These are phyloP conservation scores for Suhomyces terraborum DNA, from an alignment of 1,139 yeast genomes.

Conservation along the genomic window DNA sequence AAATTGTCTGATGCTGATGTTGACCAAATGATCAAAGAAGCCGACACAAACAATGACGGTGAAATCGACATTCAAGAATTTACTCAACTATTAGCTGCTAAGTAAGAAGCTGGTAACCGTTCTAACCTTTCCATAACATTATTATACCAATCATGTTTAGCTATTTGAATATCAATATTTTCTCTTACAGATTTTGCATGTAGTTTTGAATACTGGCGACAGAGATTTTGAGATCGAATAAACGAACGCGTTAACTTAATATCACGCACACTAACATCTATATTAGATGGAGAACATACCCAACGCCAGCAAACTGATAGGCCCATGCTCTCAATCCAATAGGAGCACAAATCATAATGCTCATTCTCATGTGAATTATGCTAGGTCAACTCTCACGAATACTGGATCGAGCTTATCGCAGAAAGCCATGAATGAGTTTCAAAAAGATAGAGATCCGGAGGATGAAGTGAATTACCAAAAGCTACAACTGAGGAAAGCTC, in stretches of 20 bases:
- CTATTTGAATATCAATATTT: slow-evolving; percentile 1
- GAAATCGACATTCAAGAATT: slow-evolving; percentile 96
- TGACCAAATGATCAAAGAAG: slow-evolving; percentile 94
- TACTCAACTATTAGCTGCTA: slow-evolving; percentile 69
- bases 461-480: neutral
- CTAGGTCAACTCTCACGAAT: too few species aligned
- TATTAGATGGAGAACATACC: too few species aligned
- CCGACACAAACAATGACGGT: slow-evolving; percentile 93
- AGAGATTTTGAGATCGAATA: neutral
- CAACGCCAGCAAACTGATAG: too few species aligned
- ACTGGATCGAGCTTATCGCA: too few species aligned
- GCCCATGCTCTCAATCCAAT: too few species aligned
- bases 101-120: slow-evolving; percentile 22
- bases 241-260: neutral
- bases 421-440: too few species aligned
- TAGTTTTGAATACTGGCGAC: neutral
- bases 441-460: too few species aligned
- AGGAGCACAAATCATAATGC: too few species aligned
- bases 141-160: neutral
- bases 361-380: too few species aligned
- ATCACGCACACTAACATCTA: too few species aligned
- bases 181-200: too few species aligned
- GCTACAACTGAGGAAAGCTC: neutral
- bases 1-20: slow-evolving; percentile 94
- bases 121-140: neutral